Percentiles rank a stretch among this genome's conserved stretches.
Conservation (phyloP, 1,284 basidiomycete genomes). For the Rhodotorula sp. region DNA sequence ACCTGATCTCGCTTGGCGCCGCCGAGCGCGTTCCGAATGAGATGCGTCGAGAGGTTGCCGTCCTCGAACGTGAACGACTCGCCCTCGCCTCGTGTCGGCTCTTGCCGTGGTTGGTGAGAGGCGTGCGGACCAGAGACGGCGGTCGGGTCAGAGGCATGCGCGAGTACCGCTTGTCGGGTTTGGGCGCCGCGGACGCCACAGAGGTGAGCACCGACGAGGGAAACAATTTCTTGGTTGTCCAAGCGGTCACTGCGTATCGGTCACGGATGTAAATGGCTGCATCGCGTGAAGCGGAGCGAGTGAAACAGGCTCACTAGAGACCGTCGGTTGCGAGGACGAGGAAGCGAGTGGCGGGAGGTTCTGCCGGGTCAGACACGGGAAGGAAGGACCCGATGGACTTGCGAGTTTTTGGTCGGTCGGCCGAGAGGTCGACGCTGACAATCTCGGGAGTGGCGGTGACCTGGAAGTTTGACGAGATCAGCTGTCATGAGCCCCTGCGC, state of each 20-base stretch:
- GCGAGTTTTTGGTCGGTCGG: constrained; percentile 15
- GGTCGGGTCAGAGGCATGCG: constrained; percentile 24
- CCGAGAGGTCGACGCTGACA: constrained; percentile 51
- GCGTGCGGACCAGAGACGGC: constrained; percentile 10
- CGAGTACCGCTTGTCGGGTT: constrained; percentile 28
- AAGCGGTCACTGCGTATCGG: constrained; percentile 70
- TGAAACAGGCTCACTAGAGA: constrained; percentile 47
- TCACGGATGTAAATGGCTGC: no score
- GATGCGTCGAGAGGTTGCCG: constrained; percentile 80
- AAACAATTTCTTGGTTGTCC: constrained; percentile 90
- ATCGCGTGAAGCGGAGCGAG: no score
- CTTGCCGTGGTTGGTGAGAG: constrained; percentile 39
- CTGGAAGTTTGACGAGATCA: background rate
- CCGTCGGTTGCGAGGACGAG: constrained; percentile 90
- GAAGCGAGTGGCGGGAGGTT: constrained; percentile 57
- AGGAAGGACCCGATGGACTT: constrained; percentile 42
- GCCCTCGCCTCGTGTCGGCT: constrained; percentile 38
- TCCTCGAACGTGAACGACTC: constrained; percentile 75
- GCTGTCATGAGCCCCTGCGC: background rate
- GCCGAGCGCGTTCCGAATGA: constrained; percentile 91
- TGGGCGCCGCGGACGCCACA: constrained; percentile 60
- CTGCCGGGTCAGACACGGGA: constrained; percentile 33
- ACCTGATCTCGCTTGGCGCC: constrained; percentile 72
- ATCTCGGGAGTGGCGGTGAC: constrained; percentile 74
- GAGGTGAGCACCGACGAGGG: constrained; percentile 81